A percentile compares a stretch with the other conserved stretches of the same genome.
phyloP scores from a whole-genome alignment of 148 eudicot genomes.

The Rhododendron mucronatum region DNA sequence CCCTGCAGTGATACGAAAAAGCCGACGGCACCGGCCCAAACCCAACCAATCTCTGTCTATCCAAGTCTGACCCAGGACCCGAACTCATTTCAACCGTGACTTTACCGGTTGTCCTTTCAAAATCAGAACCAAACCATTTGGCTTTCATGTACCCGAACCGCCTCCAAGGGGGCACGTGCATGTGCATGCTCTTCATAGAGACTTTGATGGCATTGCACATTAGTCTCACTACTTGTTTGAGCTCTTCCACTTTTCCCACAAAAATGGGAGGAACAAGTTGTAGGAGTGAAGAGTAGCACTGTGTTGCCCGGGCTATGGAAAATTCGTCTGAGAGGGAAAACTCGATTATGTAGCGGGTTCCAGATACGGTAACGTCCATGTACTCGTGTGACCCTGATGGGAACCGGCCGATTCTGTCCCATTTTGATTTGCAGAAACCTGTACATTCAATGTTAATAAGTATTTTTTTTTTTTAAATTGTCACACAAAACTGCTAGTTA shows the following conservation, averaged over 20 bases:
- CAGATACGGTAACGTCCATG: constrained; percentile 45
- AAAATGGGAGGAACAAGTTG: constrained; percentile 40
- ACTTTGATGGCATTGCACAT: constrained; percentile 58
- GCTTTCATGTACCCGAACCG: constrained; percentile 53
- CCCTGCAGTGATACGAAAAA: constrained; percentile 35
- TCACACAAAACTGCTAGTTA: not conserved
- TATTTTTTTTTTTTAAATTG: no score
- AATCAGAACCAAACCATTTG: constrained; percentile 56
- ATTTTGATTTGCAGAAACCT: constrained; percentile 85
- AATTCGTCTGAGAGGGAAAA: constrained; percentile 39
- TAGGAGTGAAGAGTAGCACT: constrained; percentile 37
- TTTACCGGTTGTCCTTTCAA: constrained; percentile 43
- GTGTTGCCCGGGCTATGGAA: constrained; percentile 56
- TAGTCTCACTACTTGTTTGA: constrained; percentile 49
- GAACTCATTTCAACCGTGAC: not conserved
- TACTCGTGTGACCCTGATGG: constrained; percentile 67
- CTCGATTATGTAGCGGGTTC: constrained; percentile 57
- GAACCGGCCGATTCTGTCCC: constrained; percentile 50
- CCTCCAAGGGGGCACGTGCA: constrained; percentile 80
- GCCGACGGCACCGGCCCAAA: constrained; percentile 24
- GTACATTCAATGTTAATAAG: not conserved
- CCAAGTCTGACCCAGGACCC: not conserved
- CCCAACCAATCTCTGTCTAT: constrained; percentile 33
- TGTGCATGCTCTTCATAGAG: constrained; percentile 42
- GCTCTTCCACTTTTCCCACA: constrained; percentile 37